Percentiles rank a stretch among this genome's conserved stretches.
Evolutionary conservation across 2,329 filamentous ascomycete species (phyloP).

Genomic region (Microthyrium microscopicum): DNA sequence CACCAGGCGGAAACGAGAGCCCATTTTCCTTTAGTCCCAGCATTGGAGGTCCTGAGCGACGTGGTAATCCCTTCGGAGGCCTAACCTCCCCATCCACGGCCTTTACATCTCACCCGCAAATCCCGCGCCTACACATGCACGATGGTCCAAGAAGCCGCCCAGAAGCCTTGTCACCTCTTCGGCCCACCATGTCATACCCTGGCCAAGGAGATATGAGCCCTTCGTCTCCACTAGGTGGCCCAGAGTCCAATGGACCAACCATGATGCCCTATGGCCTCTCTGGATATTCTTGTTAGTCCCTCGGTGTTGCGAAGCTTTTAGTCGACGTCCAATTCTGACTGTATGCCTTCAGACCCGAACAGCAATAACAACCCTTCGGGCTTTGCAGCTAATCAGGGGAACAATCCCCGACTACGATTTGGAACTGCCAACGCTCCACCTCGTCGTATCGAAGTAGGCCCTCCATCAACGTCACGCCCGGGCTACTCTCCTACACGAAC

Average conservation of each 20-base stretch:
- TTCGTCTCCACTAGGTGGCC: slow-evolving; percentile 14
- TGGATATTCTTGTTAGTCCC: slow-evolving; percentile 12
- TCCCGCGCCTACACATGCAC: slow-evolving; percentile 27
- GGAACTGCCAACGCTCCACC: too few species aligned
- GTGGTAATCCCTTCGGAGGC: slow-evolving; percentile 21
- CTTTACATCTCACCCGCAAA: slow-evolving; percentile 21
- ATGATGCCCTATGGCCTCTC: slow-evolving; percentile 8
- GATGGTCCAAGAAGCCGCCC: slow-evolving; percentile 23
- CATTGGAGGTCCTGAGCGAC: slow-evolving; percentile 9
- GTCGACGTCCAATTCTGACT: too few species aligned
- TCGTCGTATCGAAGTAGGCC: too few species aligned
- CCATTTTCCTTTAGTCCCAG: slow-evolving; percentile 23
- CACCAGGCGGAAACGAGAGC: slow-evolving; percentile 22
- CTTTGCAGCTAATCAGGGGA: too few species aligned
- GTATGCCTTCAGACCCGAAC: too few species aligned
- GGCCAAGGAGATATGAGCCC: neutral
- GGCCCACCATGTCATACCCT: slow-evolving; percentile 29
- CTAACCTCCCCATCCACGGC: slow-evolving; percentile 17
- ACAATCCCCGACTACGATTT: slow-evolving; percentile 20
- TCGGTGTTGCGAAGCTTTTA: slow-evolving; percentile 10
- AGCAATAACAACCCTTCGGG: too few species aligned
- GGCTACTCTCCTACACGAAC: slow-evolving; percentile 20
- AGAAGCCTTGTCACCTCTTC: slow-evolving; percentile 27
- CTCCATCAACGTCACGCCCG: too few species aligned
- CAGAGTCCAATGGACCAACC: slow-evolving; percentile 11